Base-by-base conservation (phyloP, 169 alveolate species). In the Eimeria necatrix region DNA sequence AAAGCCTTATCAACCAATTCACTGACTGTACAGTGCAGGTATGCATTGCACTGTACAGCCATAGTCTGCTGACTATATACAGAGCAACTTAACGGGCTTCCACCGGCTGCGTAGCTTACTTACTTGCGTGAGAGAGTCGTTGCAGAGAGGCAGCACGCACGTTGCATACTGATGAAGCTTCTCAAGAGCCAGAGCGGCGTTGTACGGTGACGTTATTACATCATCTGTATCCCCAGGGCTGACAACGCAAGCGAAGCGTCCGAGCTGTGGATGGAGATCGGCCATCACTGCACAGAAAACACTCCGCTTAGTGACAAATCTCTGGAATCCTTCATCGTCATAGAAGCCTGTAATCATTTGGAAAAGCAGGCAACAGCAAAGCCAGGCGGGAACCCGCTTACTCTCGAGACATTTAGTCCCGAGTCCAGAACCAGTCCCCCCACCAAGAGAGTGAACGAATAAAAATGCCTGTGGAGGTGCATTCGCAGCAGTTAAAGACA, bases 391-490 rank as follows among this genome's bases (percentile, higher is more conserved):
- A 32, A 26, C 70, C 61, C 83, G 71, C 83, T 48, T 84, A 94
- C 98, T 93, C 94, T 98, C 98, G 74, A 99, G 96, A 64, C 98
- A 96, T 95, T 98, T 98, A 60, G 99, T 97, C 52, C 99, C 99
- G 73, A 99, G 95, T 2, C 99, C 99, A 24, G 99, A 97, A 9
- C 99, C 99, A 46, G 99, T 98, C n/a, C 99, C 99, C 24, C 99
- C 99, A 18, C 99, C 99, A 32, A 99, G 97, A 4, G 99, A 99
- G 91, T 99, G 99, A 53, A 99, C 97, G 46, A 99, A 96, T 94
- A 98, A 96, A 96, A 99, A 99, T 73, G 99, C 98, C 96, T 99
- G 99, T 41, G 98, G 96, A n/a, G n/a, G 32, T 22, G 16, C 91
- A 14, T 24, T 9, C 14, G 24, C 32, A 4, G 83, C 46, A 46